Base-by-base conservation (phyloP, 2,329 filamentous ascomycete genomes). In the Leptodontidium sp. region DNA sequence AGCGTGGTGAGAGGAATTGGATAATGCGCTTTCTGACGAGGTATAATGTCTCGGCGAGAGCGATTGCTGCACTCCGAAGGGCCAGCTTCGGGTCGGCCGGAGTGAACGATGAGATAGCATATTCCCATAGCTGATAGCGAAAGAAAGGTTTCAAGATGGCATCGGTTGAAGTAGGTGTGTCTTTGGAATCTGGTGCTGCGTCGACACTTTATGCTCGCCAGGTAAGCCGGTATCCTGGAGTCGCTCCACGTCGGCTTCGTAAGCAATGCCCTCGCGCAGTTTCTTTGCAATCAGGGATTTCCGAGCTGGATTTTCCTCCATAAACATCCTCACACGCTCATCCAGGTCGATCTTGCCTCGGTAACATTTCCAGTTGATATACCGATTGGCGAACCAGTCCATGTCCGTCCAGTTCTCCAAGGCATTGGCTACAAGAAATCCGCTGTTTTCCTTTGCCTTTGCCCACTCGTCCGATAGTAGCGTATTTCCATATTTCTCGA, bases 351-450 rank as follows among this genome's bases (percentile, higher is more conserved):
- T 45, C 43, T 66, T 67, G 12, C 57, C 66, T 49, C 57, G 21
- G 63, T 70, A 73, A 53, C 52, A 24, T 64, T 53, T 66, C 61
- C 26, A 43, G 63, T 73, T 68, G 49, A 74, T 68, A 26, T 63
- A 72, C 61, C 68, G 63, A 47, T 67, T 58, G 3, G 68, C 68
- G 53, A 72, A 69, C 66, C 68, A 72, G 65, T 73, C 68, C 24
- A 73, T 71, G 21, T 21, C 38, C 70, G 71, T 72, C 72, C 65
- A 73, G 61, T 70, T 73, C 66, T 73, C 71, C 67, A 74, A 70
- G 35, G 71, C 70, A 62, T 70, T 71, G 58, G 68, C 68, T 52
- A 73, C 68, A n/a, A 74, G 61, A 32, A 73, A 73, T n/a, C 72
- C 68, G 49, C 70, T 68, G 21, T 71, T 63, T 58, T 71, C 26